These are phyloP conservation scores for Gloeophyllum trabeum DNA, from an alignment of 768 basidiomycete species.

Conservation along the genomic window DNA sequence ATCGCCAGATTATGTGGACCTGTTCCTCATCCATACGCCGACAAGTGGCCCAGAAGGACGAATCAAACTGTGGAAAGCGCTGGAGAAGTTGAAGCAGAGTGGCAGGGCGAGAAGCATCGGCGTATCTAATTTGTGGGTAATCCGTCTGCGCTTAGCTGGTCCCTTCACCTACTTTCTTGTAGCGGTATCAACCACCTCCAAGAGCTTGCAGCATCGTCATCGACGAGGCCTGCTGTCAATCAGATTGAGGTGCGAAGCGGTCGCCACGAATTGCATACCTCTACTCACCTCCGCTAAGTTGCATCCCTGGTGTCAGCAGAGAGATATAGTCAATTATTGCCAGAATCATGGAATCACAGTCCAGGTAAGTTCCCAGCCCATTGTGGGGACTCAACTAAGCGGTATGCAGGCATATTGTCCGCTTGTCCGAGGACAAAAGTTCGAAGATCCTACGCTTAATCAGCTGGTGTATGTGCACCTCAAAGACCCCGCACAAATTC, in stretches of 20 bases:
- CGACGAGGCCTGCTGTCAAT: conserved; percentile 61
- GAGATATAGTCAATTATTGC: conserved; percentile 63
- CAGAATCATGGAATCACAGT: conserved; percentile 22
- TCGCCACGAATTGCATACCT: background rate
- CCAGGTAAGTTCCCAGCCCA: conserved; percentile 7
- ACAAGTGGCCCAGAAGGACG: conserved; percentile 55
- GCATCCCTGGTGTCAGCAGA: conserved; percentile 80
- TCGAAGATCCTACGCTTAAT: conserved; percentile 12
- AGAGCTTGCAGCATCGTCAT: conserved; percentile 54
- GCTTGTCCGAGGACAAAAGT: conserved; percentile 13
- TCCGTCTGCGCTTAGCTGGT: background rate
- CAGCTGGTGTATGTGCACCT: conserved; percentile 7
- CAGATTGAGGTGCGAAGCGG: conserved; percentile 83
- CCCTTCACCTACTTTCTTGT: background rate
- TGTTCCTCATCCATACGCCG: conserved; percentile 74
- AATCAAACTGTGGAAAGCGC: conserved; percentile 60
- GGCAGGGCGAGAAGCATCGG: conserved; percentile 69
- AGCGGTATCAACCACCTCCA: conserved; percentile 44
- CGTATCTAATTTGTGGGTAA: conserved; percentile 71
- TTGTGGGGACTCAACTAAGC: background rate
- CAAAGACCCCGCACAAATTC: conserved; percentile 65
- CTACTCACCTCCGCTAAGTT: conserved; percentile 21
- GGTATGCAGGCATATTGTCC: conserved; percentile 21
- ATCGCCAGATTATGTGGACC: conserved; percentile 49
- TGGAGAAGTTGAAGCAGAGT: conserved; percentile 44